These are phyloP conservation scores for Aureoboletus auriporus DNA, from an alignment of 768 basidiomycete genomes.

Conservation along the genomic window DNA sequence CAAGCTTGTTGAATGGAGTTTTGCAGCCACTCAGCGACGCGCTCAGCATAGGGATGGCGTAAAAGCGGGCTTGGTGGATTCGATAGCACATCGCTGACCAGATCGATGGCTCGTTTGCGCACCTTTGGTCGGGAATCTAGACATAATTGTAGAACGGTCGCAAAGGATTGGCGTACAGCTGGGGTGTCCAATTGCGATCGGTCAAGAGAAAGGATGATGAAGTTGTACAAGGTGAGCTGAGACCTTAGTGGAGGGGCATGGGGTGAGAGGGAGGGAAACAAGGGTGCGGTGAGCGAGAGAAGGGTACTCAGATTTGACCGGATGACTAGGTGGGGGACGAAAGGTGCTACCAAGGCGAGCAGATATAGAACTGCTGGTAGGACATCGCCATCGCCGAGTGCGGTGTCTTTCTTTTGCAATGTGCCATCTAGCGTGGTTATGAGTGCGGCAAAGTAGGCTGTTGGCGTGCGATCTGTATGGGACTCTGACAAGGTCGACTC, in stretches of 20 bases:
- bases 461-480: constrained; percentile 62
- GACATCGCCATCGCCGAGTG: constrained; percentile 70
- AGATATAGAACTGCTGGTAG: constrained; percentile 33
- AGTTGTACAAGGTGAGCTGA: constrained; percentile 72
- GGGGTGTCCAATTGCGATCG: constrained; percentile 62
- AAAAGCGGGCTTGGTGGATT: constrained; percentile 73
- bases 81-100: constrained; percentile 71
- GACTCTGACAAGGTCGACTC: constrained; percentile 78
- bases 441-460: constrained; percentile 93
- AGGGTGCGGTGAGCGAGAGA: constrained; percentile 68
- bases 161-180: constrained; percentile 77
- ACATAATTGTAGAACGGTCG: constrained; percentile 75
- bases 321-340: constrained; percentile 77
- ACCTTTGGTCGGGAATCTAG: constrained; percentile 93
- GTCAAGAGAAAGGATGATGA: constrained; percentile 68
- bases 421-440: constrained; percentile 80
- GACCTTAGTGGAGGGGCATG: constrained; percentile 85
- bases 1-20: constrained; percentile 62
- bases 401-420: constrained; percentile 52
- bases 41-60: constrained; percentile 81
- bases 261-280: constrained; percentile 63
- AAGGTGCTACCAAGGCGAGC: constrained; percentile 30
- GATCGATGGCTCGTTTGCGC: constrained; percentile 84
- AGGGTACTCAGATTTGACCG: constrained; percentile 69
- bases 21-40: constrained; percentile 77